These are phyloP conservation scores for Guadua angustifolia DNA, from an alignment of 176 grass and related monocot species.

Conservation along the genomic window DNA sequence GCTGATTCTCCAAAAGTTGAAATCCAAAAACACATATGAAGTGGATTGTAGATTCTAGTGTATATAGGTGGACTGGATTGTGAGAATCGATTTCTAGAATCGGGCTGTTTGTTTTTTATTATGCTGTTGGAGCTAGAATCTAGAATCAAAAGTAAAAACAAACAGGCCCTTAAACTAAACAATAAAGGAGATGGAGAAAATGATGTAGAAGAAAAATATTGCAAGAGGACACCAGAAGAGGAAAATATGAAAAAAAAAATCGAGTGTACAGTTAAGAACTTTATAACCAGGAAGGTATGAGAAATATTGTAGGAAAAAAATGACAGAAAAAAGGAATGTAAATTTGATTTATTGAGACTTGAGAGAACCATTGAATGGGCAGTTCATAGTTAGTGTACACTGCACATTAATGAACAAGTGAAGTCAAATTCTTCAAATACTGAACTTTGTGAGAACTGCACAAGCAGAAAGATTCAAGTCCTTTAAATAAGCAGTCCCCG, in stretches of 20 bases:
- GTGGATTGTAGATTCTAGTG: too few relatives aligned
- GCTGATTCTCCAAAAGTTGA: too few relatives aligned
- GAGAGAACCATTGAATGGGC: not conserved
- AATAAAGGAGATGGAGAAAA: not conserved
- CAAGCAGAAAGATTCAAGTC: not conserved
- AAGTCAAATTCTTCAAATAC: not conserved
- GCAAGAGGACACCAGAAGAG: not conserved
- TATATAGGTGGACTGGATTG: too few relatives aligned
- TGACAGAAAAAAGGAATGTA: not conserved
- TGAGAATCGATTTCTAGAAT: too few relatives aligned
- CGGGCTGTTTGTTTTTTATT: too few relatives aligned
- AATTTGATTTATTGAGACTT: not conserved
- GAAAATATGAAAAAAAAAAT: not conserved
- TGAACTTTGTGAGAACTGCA: not conserved
- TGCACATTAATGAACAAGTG: not conserved
- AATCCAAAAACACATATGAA: too few relatives aligned
- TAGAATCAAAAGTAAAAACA: too few relatives aligned
- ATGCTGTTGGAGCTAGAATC: too few relatives aligned
- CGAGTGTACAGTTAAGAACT: not conserved
- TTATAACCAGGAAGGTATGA: not conserved
- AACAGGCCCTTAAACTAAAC: too few relatives aligned
- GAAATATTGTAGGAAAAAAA: constrained; percentile 9
- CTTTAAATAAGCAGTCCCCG: too few relatives aligned
- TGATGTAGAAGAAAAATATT: not conserved
- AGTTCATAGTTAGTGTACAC: not conserved